phyloP scores from a whole-genome alignment of 257 asterid genomes.

The Nicotiana tabacum region DNA sequence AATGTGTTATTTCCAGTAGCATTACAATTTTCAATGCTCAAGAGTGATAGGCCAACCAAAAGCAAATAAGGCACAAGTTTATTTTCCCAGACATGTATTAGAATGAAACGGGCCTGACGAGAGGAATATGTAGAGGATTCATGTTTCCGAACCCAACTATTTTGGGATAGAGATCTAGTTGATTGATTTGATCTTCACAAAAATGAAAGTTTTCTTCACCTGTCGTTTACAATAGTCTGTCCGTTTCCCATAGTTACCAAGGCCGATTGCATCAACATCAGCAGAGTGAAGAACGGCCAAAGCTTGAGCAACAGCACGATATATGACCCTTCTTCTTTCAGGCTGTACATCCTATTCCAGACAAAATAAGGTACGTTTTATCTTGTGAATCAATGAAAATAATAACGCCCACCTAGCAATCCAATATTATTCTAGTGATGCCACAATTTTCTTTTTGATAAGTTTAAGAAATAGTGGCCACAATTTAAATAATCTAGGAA shows the following conservation, averaged over 20 bases:
- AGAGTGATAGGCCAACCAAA: background rate
- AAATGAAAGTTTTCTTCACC: conserved; percentile 29
- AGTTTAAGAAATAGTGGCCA: background rate
- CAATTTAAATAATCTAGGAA: too few relatives aligned
- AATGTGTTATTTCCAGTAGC: background rate
- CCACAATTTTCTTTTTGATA: background rate
- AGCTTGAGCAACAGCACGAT: conserved; percentile 73
- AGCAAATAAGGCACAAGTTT: background rate
- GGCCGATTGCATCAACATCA: conserved; percentile 75
- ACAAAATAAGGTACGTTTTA: conserved; percentile 6
- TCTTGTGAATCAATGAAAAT: background rate
- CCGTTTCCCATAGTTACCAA: conserved; percentile 65
- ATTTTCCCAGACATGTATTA: background rate
- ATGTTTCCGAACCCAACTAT: background rate
- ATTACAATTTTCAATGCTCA: background rate
- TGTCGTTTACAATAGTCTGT: conserved; percentile 82
- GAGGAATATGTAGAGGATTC: background rate
- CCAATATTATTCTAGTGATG: background rate
- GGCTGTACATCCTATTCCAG: conserved; percentile 60
- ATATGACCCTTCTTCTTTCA: conserved; percentile 56
- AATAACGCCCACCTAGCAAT: background rate
- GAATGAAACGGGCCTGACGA: background rate
- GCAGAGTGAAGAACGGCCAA: conserved; percentile 80
- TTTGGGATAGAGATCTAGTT: background rate
- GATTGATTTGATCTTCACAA: too few relatives aligned